Evolutionary conservation across 169 alveolate species (phyloP).

Genomic region (Plasmodium falciparum): DNA sequence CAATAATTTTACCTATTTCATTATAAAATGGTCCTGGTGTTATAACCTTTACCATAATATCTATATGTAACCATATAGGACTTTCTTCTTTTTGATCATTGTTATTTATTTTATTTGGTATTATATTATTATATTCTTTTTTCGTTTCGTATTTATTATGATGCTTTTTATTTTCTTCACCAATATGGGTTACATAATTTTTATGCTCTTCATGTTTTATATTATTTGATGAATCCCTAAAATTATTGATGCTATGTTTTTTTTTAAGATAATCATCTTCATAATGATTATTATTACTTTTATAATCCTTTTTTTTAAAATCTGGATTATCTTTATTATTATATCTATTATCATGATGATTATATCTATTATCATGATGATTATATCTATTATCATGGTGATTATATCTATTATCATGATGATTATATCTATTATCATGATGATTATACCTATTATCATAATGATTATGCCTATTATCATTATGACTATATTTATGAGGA

Average conservation of each 20-base stretch:
- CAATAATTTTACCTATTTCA: conserved; percentile 68
- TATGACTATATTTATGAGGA: background rate
- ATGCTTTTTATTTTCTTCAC: conserved; percentile 5
- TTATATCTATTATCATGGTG: no score
- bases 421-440: no score
- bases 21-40: conserved; percentile 68
- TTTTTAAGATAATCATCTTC: conserved; percentile 1
- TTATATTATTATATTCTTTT: background rate
- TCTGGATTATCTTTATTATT: background rate
- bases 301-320: background rate
- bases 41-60: conserved; percentile 39
- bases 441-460: no score
- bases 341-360: background rate
- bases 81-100: background rate
- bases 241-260: conserved; percentile 1
- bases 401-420: no score
- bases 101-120: background rate
- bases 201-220: conserved; percentile 11
- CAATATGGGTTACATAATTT: background rate
- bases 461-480: background rate
- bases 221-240: background rate
- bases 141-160: background rate
- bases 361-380: no score
- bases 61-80: conserved; percentile 46
- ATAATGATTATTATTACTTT: conserved; percentile 7